Base-by-base conservation (phyloP, 2,329 filamentous ascomycete species). In the Alternaria novae-zelandiae region DNA sequence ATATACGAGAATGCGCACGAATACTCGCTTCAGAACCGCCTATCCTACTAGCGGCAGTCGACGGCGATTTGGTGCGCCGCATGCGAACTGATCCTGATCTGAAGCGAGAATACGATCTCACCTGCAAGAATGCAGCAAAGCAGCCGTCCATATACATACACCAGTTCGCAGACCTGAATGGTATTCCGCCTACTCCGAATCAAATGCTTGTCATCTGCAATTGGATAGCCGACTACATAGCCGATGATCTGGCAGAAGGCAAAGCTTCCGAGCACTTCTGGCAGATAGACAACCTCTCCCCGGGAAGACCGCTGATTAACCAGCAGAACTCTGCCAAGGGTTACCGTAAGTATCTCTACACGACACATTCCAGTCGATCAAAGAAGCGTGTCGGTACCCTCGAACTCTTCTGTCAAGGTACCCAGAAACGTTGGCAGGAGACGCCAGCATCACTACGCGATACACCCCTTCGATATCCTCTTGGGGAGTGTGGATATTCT, bases 81-180 rank as follows among this genome's bases (percentile, higher is more conserved):
- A 61, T 76, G 23, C 55, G 54, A 0, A 20, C 15, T n/a, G 67
- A 73, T 17, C 0, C 55, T 12, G 21, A 61, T 1, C 46, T 78
- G 1, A 71, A 73, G 53, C 43, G 43, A 23, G 65, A 76, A 23
- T 71, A 76, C 36, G 50, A 41, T 4, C 32, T 49, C 10, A 61
- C 5, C 32, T 36, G 15, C 15, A n/a, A 36, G 32, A n/a, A 5
- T n/a, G 32, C 32, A 36, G 15, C 15, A 9, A 36, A 36, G 15
- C 32, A 75, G 28, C 74, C 74, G 2, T 75, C 71, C 1, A 78
- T 78, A 6, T 77, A 78, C 45, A 61, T 74, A 11, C 74, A 78
- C 25, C 53, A 73, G 3, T 68, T 77, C 1, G 66, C 69, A 3
- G 70, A 76, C 41, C 57, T 59, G 0, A 5, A 65, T n/a, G 73